Base-by-base conservation (phyloP, 1,284 basidiomycete genomes). In the Clitocybe nebularis region DNA sequence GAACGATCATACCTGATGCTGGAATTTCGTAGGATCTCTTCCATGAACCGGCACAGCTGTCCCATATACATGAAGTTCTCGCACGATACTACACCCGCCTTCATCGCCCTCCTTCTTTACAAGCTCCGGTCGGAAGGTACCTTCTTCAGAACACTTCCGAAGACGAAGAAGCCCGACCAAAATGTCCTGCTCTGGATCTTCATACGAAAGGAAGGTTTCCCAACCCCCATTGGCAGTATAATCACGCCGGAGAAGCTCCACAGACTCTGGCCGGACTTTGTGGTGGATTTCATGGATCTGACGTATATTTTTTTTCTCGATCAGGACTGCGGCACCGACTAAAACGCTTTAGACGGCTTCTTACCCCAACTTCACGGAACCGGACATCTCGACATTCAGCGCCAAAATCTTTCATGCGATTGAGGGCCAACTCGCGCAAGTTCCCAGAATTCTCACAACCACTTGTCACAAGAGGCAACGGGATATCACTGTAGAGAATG, bases 181-280 rank as follows among this genome's bases (percentile, higher is more conserved):
- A 58, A 99, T 99, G 58, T 99, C 96, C 48, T 81, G 82, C 62
- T 93, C 91, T 3, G 95, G 94, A 64, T 99, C 96, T 68, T 99
- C 96, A 62, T 99, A 99, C 14, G 93, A 94, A 11, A 99, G 71
- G 78, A 99, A 99, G 0, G 95, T 98, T 68, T 99, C 96, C 96
- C 96, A 99, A 17, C 95, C 91, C 2, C 92, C 95, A 57, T 99
- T 99, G 20, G 96, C 96, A 2, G 89, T 75, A 65, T 99, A 99
- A 65, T 99, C 96, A 38, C 96, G 77, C 41, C 96, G 81, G 25
- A 99, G 81, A n/a, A 99, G 84, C 66, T 99, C 96, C 43, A 97
- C 89, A 22, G 93, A 89, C 58, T 95, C 91, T 37, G 96, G 96
- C 28, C 93, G 83, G 36, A 98, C 91, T 68, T 96, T 94, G 71